These are phyloP conservation scores for Pseudocercospora fijiensis DNA, from an alignment of 2,329 filamentous ascomycete species.

Conservation along the genomic window DNA sequence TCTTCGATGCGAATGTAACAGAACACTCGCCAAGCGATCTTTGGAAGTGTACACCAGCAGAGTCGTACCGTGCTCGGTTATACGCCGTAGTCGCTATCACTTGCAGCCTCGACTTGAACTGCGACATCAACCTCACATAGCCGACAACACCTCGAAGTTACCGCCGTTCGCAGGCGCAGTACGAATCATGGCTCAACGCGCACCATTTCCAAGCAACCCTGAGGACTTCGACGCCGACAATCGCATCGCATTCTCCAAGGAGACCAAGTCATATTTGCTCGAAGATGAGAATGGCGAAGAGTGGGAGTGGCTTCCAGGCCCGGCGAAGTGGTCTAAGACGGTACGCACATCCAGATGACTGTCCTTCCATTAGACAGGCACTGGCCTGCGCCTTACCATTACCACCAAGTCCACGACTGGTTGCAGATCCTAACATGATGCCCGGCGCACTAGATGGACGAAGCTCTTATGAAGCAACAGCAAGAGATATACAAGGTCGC, in stretches of 20 bases:
- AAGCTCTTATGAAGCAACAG: conserved; percentile 60
- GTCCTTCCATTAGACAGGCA: conserved; percentile 26
- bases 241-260: conserved; percentile 81
- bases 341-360: conserved; percentile 43
- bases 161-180: background rate
- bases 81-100: conserved; percentile 1
- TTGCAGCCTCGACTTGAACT: background rate
- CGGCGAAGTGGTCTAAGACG: conserved; percentile 73
- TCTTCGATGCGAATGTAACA: background rate
- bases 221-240: conserved; percentile 73
- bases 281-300: conserved; percentile 82
- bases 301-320: conserved; percentile 72
- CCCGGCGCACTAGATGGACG: conserved; percentile 52
- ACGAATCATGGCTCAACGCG: conserved; percentile 25
- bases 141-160: background rate
- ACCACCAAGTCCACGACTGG: background rate
- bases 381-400: conserved; percentile 26
- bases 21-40: background rate
- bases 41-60: no score
- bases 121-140: background rate
- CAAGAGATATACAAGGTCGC: conserved; percentile 60
- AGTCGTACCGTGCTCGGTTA: background rate
- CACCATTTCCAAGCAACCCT: conserved; percentile 55
- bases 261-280: conserved; percentile 72
- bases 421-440: conserved; percentile 23